These are phyloP conservation scores for Teratosphaeria pseudoeucalypti DNA, from an alignment of 2,329 filamentous ascomycete genomes.

Conservation along the genomic window DNA sequence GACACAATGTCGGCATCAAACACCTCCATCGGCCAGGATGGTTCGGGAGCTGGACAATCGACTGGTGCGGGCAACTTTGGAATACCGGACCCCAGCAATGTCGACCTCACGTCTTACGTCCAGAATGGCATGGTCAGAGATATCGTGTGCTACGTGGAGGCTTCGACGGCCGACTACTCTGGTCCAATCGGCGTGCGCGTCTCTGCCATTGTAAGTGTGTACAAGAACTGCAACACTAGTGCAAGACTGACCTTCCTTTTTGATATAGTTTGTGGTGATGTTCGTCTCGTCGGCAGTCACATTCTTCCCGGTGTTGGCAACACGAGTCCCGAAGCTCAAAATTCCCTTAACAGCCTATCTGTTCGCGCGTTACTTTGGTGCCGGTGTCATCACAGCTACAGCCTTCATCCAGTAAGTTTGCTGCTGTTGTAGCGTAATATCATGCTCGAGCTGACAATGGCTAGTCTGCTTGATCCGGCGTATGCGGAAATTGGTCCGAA, in stretches of 20 bases:
- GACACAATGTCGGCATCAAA: not conserved
- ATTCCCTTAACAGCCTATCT: constrained; percentile 38
- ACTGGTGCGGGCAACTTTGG: not conserved
- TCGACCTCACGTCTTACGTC: constrained; percentile 2
- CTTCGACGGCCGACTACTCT: constrained; percentile 43
- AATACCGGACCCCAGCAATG: constrained; percentile 1
- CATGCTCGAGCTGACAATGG: not conserved
- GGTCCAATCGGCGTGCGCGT: constrained; percentile 37
- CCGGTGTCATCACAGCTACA: constrained; percentile 39
- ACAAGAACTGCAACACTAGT: not conserved
- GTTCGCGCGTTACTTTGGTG: constrained; percentile 38
- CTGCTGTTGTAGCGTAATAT: not conserved
- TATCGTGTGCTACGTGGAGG: constrained; percentile 43
- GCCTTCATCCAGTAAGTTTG: constrained; percentile 35
- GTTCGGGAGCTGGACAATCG: not conserved
- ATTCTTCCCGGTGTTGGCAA: constrained; percentile 39
- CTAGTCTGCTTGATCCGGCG: constrained; percentile 27
- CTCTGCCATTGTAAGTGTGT: constrained; percentile 22
- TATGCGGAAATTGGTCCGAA: constrained; percentile 24
- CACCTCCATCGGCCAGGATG: not conserved
- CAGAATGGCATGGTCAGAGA: constrained; percentile 17
- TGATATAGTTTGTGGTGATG: constrained; percentile 24
- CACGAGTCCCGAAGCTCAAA: constrained; percentile 26
- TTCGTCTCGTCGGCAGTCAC: constrained; percentile 32
- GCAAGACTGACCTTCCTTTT: not conserved